A percentile compares a stretch with the other conserved stretches of the same genome.
Conservation (phyloP, 192 early-diverging fungal species). For the Entomortierella beljakovae region DNA sequence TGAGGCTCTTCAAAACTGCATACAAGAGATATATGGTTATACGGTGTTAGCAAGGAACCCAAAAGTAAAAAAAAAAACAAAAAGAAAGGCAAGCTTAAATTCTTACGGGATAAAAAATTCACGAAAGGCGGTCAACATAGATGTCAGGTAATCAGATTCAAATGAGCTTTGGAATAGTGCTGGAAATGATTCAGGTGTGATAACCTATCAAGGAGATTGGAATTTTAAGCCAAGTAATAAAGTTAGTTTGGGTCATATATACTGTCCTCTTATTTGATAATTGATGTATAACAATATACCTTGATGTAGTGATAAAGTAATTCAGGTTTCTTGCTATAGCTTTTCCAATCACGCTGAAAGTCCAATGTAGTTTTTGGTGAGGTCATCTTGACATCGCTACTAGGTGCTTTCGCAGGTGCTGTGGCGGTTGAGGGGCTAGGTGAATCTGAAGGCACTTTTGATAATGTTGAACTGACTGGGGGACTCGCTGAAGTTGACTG, state of each 20-base stretch:
- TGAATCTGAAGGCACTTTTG: background rate
- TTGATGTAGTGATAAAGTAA: conserved; percentile 71
- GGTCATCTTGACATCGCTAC: conserved; percentile 8
- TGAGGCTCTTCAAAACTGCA: conserved; percentile 32
- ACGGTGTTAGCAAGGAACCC: too few relatives aligned
- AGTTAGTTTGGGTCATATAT: too few relatives aligned
- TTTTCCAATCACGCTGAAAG: conserved; percentile 81
- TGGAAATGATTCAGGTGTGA: conserved; percentile 52
- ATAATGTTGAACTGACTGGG: background rate
- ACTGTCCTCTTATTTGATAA: too few relatives aligned
- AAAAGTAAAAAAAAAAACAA: background rate
- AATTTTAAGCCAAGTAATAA: background rate
- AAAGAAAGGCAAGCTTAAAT: background rate
- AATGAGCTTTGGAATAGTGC: conserved; percentile 59
- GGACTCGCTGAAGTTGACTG: background rate
- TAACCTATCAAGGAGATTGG: conserved; percentile 35
- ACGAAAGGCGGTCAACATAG: conserved; percentile 55
- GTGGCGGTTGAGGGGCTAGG: background rate
- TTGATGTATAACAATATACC: too few relatives aligned
- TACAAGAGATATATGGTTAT: too few relatives aligned
- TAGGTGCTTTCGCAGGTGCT: background rate
- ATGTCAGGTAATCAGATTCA: conserved; percentile 62
- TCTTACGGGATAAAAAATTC: conserved; percentile 51
- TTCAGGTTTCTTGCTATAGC: conserved; percentile 58
- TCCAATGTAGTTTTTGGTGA: conserved; percentile 71